Base-by-base conservation (phyloP, 2,329 filamentous ascomycete species). In the Aspergillus sp. region DNA sequence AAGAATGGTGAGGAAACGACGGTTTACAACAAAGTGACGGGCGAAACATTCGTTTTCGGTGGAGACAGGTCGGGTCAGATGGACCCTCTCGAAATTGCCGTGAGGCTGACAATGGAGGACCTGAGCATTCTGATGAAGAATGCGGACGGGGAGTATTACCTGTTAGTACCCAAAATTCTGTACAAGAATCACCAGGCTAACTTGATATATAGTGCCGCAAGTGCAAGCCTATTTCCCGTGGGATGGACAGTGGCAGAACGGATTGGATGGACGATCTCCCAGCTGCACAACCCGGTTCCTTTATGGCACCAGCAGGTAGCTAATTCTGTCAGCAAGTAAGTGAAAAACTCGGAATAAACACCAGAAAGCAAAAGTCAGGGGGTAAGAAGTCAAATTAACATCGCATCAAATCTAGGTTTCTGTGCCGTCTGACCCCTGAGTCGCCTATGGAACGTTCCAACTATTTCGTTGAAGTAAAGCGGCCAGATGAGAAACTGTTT, bases 221-320 rank as follows among this genome's bases (percentile, higher is more conserved):
- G 79, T 46, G 81, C 81, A 5, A 83, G 79, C 13, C 69, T 83
- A 5, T 83, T 83, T 61, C 82, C 81, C 1, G 77, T 80, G 0
- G 82, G 82, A 7, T 83, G 80, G 80, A 76, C 75, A 20, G 73
- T 83, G 12, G 67, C 76, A 40, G 71, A 78, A 45, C 74, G 80
- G 24, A 80, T 83, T 45, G 81, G 80, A 22, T 79, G 73, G 64
- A 77, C 77, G 2, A 76, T 83, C 58, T 75, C 77, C 17, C 72
- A 74, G 42, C 72, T 83, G 52, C 79, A 82, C 56, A 70, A 68
- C 3, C 75, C 77, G 1, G 78, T 83, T 3, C 77, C 79, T 1
- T 66, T 77, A 12, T 83, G 82, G 82, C 75, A 82, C 41, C 73
- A 79, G 66, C 78, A 77, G 59, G 70, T 78, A 15, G 73, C 73